phyloP scores from a whole-genome alignment of 2,329 filamentous ascomycete species.

The Colletotrichum somersetense region DNA sequence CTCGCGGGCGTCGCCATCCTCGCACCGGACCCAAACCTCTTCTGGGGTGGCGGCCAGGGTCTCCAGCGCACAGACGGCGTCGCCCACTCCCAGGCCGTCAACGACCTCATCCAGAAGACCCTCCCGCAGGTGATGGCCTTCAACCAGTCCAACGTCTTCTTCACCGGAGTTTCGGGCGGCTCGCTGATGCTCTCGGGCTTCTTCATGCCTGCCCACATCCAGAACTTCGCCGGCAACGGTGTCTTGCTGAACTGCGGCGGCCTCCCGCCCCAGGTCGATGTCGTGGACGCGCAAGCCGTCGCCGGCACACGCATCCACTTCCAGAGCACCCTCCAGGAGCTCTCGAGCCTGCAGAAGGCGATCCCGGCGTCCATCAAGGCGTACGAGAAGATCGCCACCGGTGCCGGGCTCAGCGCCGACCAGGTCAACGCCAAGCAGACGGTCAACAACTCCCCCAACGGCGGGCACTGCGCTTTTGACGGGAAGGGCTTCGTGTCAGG shows the following conservation, averaged over 20 bases:
- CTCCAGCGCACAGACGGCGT: slow-evolving; percentile 67
- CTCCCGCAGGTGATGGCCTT: slow-evolving; percentile 67
- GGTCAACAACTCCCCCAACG: slow-evolving; percentile 66
- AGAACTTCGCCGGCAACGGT: slow-evolving; percentile 62
- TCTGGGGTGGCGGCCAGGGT: slow-evolving; percentile 69
- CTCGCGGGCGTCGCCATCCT: slow-evolving; percentile 67
- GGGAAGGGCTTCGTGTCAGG: slow-evolving; percentile 65
- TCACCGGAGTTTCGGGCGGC: slow-evolving; percentile 70
- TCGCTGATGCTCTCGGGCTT: slow-evolving; percentile 67
- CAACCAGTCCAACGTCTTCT: slow-evolving; percentile 64
- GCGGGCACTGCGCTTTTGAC: slow-evolving; percentile 72
- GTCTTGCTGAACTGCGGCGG: slow-evolving; percentile 69
- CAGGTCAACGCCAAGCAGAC: slow-evolving; percentile 67
- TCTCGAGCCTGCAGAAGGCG: slow-evolving; percentile 60
- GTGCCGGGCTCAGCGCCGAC: slow-evolving; percentile 56
- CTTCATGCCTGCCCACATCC: slow-evolving; percentile 69
- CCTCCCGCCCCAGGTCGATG: slow-evolving; percentile 64
- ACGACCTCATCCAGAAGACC: slow-evolving; percentile 62
- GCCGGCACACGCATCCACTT: slow-evolving; percentile 66
- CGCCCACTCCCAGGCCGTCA: slow-evolving; percentile 67
- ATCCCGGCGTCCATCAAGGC: slow-evolving; percentile 65
- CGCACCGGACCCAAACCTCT: slow-evolving; percentile 66
- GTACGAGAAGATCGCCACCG: slow-evolving; percentile 62
- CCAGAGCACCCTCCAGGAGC: slow-evolving; percentile 66
- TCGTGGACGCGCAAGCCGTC: slow-evolving; percentile 59